Base-by-base conservation (phyloP, 768 basidiomycete genomes). In the Punctularia strigosozonata region DNA sequence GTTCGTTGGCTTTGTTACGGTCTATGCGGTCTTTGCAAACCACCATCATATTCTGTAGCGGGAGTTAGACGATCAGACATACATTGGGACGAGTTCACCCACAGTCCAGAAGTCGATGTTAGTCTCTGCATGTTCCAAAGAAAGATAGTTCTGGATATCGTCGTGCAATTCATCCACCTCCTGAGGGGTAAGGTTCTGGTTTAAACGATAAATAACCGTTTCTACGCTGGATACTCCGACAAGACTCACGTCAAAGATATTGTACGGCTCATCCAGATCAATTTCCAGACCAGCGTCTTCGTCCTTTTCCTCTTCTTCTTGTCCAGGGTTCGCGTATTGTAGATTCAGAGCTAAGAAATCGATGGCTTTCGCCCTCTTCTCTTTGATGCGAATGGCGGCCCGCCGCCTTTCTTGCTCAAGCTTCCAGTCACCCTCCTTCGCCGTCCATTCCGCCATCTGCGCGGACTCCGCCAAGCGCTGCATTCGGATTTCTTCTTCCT, bases 21-120 rank as follows among this genome's bases (percentile, higher is more conserved):
- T 95, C 90, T 21, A 97, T 56, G 15, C 81, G 79, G 55, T 94
- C 84, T 50, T 89, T 87, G 60, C 90, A 95, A 3, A 99, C 81
- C 6, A 94, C 86, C 77, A 92, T 85, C 89, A 99, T 95, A 50
- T 95, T 85, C 87, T 95, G 50, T 7, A 30, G 8, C 13, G 6
- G 6, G 26, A 10, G 8, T 13, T 19, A 31, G 20, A 30, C 34
- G 39, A 43, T 18, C 20, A 44, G 35, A 8, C 18, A 10, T 34
- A 19, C 33, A 34, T 10, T 28, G 49, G 32, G 38, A 13, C 31
- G 31, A 21, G 6, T n/a, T 17, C 13, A 54, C 74, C 41, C 57
- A 90, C 91, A 44, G 91, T 91, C 95, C 95, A 99, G 57, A 98
- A 99, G 48, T 99, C 94, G 41, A 95, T 73, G 55, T 92, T 94